Evolutionary conservation across 2,329 filamentous ascomycete species (phyloP).

Genomic region (Xylaria hypoxylon): DNA sequence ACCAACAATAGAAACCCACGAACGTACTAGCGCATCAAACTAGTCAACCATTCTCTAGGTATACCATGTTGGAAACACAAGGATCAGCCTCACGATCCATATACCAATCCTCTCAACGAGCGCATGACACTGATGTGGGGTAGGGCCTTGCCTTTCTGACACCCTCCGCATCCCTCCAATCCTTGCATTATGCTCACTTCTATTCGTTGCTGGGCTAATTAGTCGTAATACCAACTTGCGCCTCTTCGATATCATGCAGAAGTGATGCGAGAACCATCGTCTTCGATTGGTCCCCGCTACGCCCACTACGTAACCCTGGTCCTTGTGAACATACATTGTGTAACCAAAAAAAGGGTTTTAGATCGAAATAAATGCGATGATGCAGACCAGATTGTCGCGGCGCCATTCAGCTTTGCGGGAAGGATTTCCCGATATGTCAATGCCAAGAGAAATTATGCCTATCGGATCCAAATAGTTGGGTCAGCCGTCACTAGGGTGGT

Average conservation of each 20-base stretch:
- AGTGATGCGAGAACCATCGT: slow-evolving; percentile 1
- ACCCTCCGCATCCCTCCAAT: neutral
- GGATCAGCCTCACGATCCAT: slow-evolving; percentile 18
- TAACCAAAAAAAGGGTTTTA: neutral
- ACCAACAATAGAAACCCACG: neutral
- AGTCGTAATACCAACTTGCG: slow-evolving; percentile 2
- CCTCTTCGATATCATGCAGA: neutral
- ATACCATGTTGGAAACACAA: slow-evolving; percentile 5
- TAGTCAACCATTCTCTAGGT: neutral
- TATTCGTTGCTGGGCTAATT: slow-evolving; percentile 17
- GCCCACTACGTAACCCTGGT: slow-evolving; percentile 11
- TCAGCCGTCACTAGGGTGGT: neutral
- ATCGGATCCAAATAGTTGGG: slow-evolving; percentile 18
- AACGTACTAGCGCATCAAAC: neutral
- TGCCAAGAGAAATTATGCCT: slow-evolving; percentile 1
- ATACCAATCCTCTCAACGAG: slow-evolving; percentile 8
- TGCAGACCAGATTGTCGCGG: neutral
- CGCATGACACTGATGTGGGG: slow-evolving; percentile 15
- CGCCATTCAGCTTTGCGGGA: neutral
- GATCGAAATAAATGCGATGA: neutral
- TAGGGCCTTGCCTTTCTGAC: slow-evolving; percentile 2
- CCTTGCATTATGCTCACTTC: neutral
- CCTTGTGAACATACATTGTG: neutral
- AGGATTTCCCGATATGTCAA: slow-evolving; percentile 12
- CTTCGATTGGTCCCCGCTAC: neutral